Evolutionary conservation across 208 protist species (phyloP), one percentile per base, ranked within the genome.

Genomic region (Trypanosoma lewisi): DNA sequence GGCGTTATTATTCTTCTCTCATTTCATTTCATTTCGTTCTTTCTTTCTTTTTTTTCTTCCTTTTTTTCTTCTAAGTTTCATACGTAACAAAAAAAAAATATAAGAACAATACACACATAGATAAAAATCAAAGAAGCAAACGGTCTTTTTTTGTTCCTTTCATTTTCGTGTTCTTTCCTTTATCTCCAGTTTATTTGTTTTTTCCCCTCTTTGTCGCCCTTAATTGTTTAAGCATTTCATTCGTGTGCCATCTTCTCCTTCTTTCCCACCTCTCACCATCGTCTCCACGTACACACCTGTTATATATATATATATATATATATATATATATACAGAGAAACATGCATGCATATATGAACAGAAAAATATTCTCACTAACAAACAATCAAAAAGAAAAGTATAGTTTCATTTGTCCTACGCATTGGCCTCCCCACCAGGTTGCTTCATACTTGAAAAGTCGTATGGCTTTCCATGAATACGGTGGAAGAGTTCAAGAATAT

Each of bases 401-500:
- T 16, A 41, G 36, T 41, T 7, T 11, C n/a, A n/a, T n/a, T n/a
- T n/a, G n/a, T n/a, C n/a, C 53, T 53, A 58, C 30, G 25, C 33
- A 5, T 27, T 28, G 41, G 27, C 41, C 16, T 1, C 37, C 45
- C 53, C 39, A 14, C 17, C 53, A 12, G 73, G 67, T 50, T 70
- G 59, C 75, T 91, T 87, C 53, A 95, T 76, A 14, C 63, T 57
- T 39, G 88, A 81, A 63, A 95, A 95, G 65, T 73, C 80, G 76
- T 87, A 95, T 19, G 89, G 85, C 60, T 99, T 95, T 44, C 98
- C 98, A 31, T 96, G 97, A 67, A 99, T 97, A 60, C 88, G 78
- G 57, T 98, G 60, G 69, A 98, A 99, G 21, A 99, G 78, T 31
- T 95, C 70, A 28, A 99, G 65, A 51, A 99, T 97, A 73, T 99